A percentile compares a stretch with the other conserved stretches of the same genome.
These are phyloP conservation scores for Byssoonygena ceratinophila DNA, from an alignment of 2,329 filamentous ascomycete genomes.

Conservation along the genomic window DNA sequence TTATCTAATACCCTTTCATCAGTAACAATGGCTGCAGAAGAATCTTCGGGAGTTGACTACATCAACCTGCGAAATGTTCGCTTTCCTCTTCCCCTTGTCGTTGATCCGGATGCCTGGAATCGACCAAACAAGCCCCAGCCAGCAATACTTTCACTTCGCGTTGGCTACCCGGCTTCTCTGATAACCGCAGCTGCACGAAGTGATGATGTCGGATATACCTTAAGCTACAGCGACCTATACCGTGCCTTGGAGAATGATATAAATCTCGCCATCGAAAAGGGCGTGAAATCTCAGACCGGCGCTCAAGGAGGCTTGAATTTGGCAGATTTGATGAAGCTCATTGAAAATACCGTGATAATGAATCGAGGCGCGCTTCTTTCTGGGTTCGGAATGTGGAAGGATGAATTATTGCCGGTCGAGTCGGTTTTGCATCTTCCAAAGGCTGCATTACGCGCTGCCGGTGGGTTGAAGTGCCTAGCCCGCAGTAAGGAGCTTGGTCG, in stretches of 20 bases:
- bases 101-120: conserved; percentile 39
- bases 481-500: conserved; percentile 24
- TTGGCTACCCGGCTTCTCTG: conserved; percentile 33
- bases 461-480: conserved; percentile 32
- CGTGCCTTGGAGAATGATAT: conserved; percentile 28
- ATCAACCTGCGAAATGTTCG: conserved; percentile 28
- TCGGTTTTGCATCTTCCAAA: conserved; percentile 36
- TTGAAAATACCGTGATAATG: not conserved
- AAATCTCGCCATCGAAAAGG: not conserved
- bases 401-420: not conserved
- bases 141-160: conserved; percentile 33
- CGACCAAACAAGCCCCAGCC: conserved; percentile 38
- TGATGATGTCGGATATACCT: conserved; percentile 37
- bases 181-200: conserved; percentile 31
- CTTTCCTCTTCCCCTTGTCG: conserved; percentile 34
- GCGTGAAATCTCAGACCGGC: not conserved
- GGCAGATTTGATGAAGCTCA: not conserved
- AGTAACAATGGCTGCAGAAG: conserved; percentile 3
- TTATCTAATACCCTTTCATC: too few relatives aligned
- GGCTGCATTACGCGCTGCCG: conserved; percentile 35
- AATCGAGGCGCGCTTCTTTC: not conserved
- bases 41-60: conserved; percentile 7
- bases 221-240: conserved; percentile 41
- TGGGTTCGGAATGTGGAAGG: too few relatives aligned
- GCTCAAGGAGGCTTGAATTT: not conserved